These are phyloP conservation scores for Cladosporium sp. DNA, from an alignment of 2,329 filamentous ascomycete species.

Conservation along the genomic window DNA sequence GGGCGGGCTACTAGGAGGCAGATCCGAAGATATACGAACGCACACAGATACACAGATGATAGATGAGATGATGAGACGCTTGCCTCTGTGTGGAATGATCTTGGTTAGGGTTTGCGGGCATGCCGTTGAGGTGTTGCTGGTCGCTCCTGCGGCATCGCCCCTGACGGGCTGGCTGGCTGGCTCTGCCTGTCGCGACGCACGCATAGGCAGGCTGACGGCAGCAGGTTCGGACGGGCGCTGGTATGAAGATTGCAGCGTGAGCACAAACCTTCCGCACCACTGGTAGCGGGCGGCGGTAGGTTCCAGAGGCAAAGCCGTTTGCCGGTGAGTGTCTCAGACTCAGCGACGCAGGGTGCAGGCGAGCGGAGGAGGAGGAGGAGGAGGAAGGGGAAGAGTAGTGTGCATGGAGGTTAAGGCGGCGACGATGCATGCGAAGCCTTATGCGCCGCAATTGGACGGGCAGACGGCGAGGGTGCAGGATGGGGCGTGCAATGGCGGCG, in stretches of 20 bases:
- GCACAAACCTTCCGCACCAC: conserved; percentile 10
- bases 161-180: not conserved
- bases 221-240: conserved; percentile 7
- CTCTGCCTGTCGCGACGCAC: not conserved
- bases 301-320: conserved; percentile 11
- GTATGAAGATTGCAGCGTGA: conserved; percentile 13
- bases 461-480: not conserved
- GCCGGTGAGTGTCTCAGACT: conserved; percentile 8
- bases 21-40: not conserved
- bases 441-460: not conserved
- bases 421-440: not conserved
- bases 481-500: not conserved
- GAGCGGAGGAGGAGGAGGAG: not conserved
- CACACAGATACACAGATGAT: not conserved
- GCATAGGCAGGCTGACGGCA: conserved; percentile 1
- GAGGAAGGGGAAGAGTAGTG: not conserved
- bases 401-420: not conserved
- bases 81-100: not conserved
- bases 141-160: not conserved
- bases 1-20: not conserved
- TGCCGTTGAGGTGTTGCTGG: conserved; percentile 6
- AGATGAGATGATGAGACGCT: not conserved
- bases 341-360: not conserved
- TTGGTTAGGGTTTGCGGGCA: not conserved
- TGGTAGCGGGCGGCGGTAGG: conserved; percentile 12